Evolutionary conservation across 345 rosid genomes (phyloP).

Genomic region (Populus ilicifolia): DNA sequence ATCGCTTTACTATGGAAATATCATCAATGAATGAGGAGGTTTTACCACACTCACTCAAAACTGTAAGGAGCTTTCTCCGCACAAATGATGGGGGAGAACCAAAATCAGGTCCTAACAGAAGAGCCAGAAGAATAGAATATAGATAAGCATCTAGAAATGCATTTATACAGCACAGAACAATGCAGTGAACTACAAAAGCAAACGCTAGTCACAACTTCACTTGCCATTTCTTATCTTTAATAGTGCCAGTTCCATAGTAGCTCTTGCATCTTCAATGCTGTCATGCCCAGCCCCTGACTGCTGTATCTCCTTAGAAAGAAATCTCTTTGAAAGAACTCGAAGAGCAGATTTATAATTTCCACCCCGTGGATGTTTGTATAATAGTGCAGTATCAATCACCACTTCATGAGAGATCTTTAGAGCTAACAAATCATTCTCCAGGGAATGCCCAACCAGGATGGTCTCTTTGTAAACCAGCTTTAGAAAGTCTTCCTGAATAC

Average conservation of each 20-base stretch:
- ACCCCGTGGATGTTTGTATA: slow-evolving; percentile 79
- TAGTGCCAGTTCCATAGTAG: slow-evolving; percentile 84
- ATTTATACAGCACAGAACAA: background rate
- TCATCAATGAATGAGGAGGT: slow-evolving; percentile 71
- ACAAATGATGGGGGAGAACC: slow-evolving; percentile 68
- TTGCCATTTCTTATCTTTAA: slow-evolving; percentile 77
- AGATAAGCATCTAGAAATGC: slow-evolving; percentile 7
- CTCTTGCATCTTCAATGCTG: slow-evolving; percentile 86
- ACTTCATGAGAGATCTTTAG: slow-evolving; percentile 72
- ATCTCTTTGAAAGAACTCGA: slow-evolving; percentile 69
- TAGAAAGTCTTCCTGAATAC: slow-evolving; percentile 69
- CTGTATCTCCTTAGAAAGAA: slow-evolving; percentile 81
- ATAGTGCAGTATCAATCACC: slow-evolving; percentile 89
- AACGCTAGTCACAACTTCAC: slow-evolving; percentile 17
- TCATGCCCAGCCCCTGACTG: slow-evolving; percentile 76
- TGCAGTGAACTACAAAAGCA: background rate
- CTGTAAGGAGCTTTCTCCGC: slow-evolving; percentile 60
- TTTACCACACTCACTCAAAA: slow-evolving; percentile 68
- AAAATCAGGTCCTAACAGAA: slow-evolving; percentile 76
- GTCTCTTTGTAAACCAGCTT: slow-evolving; percentile 82
- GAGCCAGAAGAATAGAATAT: slow-evolving; percentile 12
- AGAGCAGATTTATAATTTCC: slow-evolving; percentile 80
- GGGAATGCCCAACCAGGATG: slow-evolving; percentile 86
- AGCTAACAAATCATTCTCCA: slow-evolving; percentile 88
- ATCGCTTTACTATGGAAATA: slow-evolving; percentile 60